Conservation (phyloP, 2,329 filamentous ascomycete genomes). For the Paraphaeosphaeria minitans region DNA sequence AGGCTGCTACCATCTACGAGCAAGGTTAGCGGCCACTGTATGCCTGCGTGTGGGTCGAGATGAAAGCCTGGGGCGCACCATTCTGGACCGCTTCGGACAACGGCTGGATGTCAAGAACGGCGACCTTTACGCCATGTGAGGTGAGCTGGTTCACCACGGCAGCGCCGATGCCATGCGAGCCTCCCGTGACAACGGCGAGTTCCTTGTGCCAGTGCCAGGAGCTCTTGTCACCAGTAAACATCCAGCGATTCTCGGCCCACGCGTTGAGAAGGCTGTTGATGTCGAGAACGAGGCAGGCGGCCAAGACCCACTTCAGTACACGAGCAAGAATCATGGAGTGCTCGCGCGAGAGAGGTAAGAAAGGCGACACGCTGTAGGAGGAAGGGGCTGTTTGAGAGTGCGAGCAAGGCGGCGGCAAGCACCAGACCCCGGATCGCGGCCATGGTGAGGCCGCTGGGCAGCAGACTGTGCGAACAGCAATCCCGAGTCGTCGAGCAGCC, state of each 20-base stretch:
- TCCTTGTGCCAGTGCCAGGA: slow-evolving; percentile 40
- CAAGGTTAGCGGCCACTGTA: slow-evolving; percentile 19
- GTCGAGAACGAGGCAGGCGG: slow-evolving; percentile 28
- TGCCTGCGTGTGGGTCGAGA: background rate
- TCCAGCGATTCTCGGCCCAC: slow-evolving; percentile 49
- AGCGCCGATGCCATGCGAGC: slow-evolving; percentile 43
- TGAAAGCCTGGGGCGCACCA: slow-evolving; percentile 26
- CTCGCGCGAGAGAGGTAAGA: slow-evolving; percentile 29
- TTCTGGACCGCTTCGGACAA: slow-evolving; percentile 33
- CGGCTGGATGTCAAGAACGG: slow-evolving; percentile 42
- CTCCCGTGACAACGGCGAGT: slow-evolving; percentile 45
- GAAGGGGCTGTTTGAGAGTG: slow-evolving; percentile 18
- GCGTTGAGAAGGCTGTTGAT: slow-evolving; percentile 35
- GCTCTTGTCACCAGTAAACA: slow-evolving; percentile 35
- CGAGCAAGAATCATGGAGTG: slow-evolving; percentile 30
- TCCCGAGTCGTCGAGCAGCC: background rate
- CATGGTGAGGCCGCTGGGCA: slow-evolving; percentile 11
- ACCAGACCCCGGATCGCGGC: slow-evolving; percentile 27
- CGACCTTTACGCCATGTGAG: slow-evolving; percentile 40
- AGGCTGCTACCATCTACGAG: slow-evolving; percentile 25
- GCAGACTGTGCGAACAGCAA: slow-evolving; percentile 7
- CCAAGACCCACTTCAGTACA: slow-evolving; percentile 35
- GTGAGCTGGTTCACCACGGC: slow-evolving; percentile 39
- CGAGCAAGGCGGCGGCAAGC: slow-evolving; percentile 23
- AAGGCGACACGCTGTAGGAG: slow-evolving; percentile 29